These are phyloP conservation scores for Epicoccum nigrum DNA, from an alignment of 2,329 filamentous ascomycete species.

Conservation along the genomic window DNA sequence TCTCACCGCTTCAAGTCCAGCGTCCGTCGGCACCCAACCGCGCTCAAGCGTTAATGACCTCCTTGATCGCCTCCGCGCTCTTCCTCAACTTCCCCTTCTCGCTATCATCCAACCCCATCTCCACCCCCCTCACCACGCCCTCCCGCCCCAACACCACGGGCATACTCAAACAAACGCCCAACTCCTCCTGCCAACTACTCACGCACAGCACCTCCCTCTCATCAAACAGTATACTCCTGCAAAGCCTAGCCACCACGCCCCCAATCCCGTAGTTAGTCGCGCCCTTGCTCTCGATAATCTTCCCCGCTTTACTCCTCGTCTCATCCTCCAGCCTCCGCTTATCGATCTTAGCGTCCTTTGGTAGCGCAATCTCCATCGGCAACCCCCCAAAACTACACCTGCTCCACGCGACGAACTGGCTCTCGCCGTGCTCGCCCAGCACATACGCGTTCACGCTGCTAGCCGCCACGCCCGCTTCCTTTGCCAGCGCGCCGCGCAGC, in stretches of 20 bases:
- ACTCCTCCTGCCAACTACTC: constrained; percentile 19
- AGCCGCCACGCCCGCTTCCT: constrained; percentile 20
- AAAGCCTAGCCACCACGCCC: constrained; percentile 25
- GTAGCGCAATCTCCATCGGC: constrained; percentile 4
- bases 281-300: constrained; percentile 29
- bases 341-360: not conserved
- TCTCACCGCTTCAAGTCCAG: no score
- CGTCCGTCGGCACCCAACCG: not conserved
- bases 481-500: constrained; percentile 21
- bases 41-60: constrained; percentile 16
- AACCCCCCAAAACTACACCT: constrained; percentile 19
- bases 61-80: constrained; percentile 23
- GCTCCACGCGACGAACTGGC: constrained; percentile 28
- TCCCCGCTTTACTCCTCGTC: constrained; percentile 22
- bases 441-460: constrained; percentile 26
- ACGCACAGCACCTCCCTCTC: constrained; percentile 21
- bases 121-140: constrained; percentile 19
- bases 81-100: constrained; percentile 18
- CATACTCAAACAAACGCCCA: constrained; percentile 25
- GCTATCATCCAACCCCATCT: constrained; percentile 9
- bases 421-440: constrained; percentile 26
- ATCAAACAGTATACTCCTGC: constrained; percentile 23
- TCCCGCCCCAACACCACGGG: constrained; percentile 25
- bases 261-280: constrained; percentile 31
- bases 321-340: constrained; percentile 17